Conservation (phyloP, 225 moss, liverwort and hornwort genomes). For the Marchantia paleacea region DNA sequence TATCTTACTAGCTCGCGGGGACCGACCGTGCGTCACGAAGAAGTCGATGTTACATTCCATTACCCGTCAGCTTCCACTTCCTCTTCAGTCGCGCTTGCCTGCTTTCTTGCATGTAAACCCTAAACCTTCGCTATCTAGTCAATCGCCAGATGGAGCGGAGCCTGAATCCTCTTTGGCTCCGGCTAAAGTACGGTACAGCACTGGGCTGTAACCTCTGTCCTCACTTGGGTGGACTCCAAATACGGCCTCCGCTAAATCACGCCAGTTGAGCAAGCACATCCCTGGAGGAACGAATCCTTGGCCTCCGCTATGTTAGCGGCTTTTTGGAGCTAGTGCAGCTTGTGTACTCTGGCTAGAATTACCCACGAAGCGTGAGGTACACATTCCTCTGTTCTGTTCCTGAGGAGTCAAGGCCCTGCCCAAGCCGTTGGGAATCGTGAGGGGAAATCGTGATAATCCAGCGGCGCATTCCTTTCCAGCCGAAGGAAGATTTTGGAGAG, state of each 20-base stretch:
- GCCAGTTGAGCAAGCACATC: not conserved
- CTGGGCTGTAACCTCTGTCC: not conserved
- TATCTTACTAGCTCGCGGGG: not conserved
- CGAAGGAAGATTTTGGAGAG: no score
- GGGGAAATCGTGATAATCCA: no score
- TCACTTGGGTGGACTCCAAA: not conserved
- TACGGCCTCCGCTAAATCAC: not conserved
- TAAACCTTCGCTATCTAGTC: constrained; percentile 10
- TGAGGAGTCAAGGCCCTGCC: no score
- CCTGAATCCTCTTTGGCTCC: not conserved
- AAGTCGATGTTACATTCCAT: not conserved
- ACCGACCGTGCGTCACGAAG: not conserved
- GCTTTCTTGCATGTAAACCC: not conserved
- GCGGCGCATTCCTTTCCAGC: no score
- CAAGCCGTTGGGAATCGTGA: no score
- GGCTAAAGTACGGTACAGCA: not conserved
- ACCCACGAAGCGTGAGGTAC: no score
- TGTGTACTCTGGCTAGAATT: no score
- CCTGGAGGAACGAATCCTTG: no score
- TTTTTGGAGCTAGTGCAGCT: no score
- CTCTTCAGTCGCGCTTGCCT: not conserved
- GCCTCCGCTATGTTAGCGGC: no score
- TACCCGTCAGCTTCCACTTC: not conserved
- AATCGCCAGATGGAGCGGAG: no score
- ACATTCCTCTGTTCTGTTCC: no score